Conservation (phyloP, 2,329 filamentous ascomycete genomes). For the Bipolaris zeicola region DNA sequence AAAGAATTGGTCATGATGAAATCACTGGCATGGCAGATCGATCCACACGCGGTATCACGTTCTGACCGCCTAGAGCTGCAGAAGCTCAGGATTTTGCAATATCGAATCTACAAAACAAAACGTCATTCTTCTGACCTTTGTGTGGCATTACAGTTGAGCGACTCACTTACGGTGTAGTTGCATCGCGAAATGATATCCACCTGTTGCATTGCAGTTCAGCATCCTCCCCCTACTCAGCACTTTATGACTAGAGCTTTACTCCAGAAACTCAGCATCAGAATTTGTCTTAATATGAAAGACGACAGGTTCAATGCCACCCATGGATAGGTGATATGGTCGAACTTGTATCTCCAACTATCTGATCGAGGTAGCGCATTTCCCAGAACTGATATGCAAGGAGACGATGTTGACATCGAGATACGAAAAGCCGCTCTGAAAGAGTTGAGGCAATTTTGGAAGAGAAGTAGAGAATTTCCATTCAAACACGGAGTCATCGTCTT, state of each 20-base stretch:
- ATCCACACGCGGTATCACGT: constrained; percentile 14
- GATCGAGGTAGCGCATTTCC: not conserved
- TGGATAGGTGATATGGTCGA: not conserved
- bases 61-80: not conserved
- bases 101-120: not conserved
- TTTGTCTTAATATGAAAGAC: not conserved
- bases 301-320: not conserved
- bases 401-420: not conserved
- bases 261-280: no score
- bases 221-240: no score
- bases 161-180: no score
- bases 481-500: not conserved
- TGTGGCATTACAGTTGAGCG: not conserved
- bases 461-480: not conserved
- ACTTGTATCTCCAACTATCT: not conserved
- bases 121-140: not conserved
- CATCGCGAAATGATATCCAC: not conserved
- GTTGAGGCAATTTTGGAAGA: not conserved
- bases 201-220: no score
- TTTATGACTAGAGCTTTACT: no score
- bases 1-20: constrained; percentile 10
- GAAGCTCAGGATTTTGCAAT: not conserved
- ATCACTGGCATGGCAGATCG: constrained; percentile 11
- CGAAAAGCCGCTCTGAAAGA: no score
- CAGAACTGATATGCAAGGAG: not conserved